Evolutionary conservation across 257 asterid genomes (phyloP), one percentile per base, ranked within the genome.

Genomic region (Primulina eburnea): DNA sequence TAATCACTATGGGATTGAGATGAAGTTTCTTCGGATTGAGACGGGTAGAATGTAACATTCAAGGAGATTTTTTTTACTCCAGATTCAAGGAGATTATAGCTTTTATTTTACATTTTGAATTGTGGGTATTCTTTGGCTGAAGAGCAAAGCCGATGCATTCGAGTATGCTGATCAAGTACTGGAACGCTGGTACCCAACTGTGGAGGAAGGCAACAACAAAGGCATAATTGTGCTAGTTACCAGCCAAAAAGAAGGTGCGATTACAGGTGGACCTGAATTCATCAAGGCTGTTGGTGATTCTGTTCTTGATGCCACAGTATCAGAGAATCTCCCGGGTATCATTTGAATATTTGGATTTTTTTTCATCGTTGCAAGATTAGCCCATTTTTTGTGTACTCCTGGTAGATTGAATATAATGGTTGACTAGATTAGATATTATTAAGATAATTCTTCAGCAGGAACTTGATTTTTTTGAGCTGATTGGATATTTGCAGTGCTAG

Each of bases 81-180:
- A 21, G 24, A 24, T 24, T 24, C 26, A 24, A 24, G 26, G 18
- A 17, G 20, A 50, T 16, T 50, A 5, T 50, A 50, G 8, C 21
- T 50, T 50, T 20, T 16, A 0, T 12, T 14, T 50, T 50, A 50
- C 57, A 14, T 50, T 50, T 50, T 50, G 64, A 68, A 35, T 68
- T 57, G 52, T 9, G 47, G 1, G 18, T 20, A 28, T 70, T 71
- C 14, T 65, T 69, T 67, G 35, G 10, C 74, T 70, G 68, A 78
- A 90, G 99, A 94, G 97, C 86, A 94, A 94, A 85, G 99, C 97
- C 1, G 97, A 91, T 78, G 97, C 96, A 21, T 94, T 94, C 81
- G 97, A 94, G 91, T 94, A 89, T 50, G 99, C 97, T 35, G 99
- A 94, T 71, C 96, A 89, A 85, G 88, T 94, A 43, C 33, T 94